Conservation (phyloP, 768 basidiomycete species). For the Amanita thiersii region DNA sequence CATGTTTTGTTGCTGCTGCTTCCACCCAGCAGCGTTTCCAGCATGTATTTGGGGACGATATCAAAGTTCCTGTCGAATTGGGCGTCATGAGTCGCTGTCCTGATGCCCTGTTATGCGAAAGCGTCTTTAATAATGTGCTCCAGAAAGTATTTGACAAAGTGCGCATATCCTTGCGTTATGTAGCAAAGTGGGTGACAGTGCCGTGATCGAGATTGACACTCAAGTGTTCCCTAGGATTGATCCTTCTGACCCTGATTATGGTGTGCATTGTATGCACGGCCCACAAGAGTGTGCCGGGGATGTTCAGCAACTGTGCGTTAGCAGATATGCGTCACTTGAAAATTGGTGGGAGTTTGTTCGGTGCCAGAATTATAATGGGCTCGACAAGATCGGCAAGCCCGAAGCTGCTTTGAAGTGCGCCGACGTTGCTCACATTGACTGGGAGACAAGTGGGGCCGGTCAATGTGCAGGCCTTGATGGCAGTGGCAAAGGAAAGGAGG, state of each 20-base stretch:
- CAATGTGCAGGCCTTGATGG: constrained; percentile 56
- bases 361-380: constrained; percentile 69
- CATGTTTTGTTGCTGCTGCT: background rate
- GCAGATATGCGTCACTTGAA: constrained; percentile 43
- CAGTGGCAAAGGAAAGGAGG: constrained; percentile 55
- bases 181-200: constrained; percentile 52
- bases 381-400: constrained; percentile 54
- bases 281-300: constrained; percentile 79
- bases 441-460: constrained; percentile 51
- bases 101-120: constrained; percentile 78
- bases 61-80: constrained; percentile 40
- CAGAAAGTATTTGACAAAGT: constrained; percentile 55
- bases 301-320: constrained; percentile 80
- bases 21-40: constrained; percentile 2
- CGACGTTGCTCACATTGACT: constrained; percentile 52
- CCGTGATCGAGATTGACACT: background rate
- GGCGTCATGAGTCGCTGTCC: constrained; percentile 60
- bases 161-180: constrained; percentile 60
- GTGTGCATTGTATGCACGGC: constrained; percentile 80
- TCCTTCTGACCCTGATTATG: constrained; percentile 58
- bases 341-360: constrained; percentile 80
- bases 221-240: constrained; percentile 39
- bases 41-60: constrained; percentile 12
- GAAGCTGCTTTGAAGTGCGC: constrained; percentile 64
- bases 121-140: constrained; percentile 66